Base-by-base conservation (phyloP, 2,329 filamentous ascomycete genomes). In the Fusarium albidum region DNA sequence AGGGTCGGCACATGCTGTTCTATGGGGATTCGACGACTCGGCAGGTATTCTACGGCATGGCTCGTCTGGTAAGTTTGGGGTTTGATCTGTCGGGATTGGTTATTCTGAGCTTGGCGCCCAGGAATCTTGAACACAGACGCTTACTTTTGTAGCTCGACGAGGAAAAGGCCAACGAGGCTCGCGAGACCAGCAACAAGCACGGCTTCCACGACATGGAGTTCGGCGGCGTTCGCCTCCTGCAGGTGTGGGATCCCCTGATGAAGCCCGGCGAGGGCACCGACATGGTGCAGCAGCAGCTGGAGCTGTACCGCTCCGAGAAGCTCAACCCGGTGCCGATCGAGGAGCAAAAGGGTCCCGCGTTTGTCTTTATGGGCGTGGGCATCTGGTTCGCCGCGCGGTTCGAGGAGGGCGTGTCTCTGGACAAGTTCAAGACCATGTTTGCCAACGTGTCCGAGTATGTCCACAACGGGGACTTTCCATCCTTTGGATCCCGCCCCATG, bases 211-310 rank as follows among this genome's bases (percentile, higher is more conserved):
- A 62, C 28, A 43, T 63, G 41, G 55, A 57, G 27, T 50, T 62
- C n/a, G 59, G 48, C 9, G 59, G 50, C 3, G 48, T 62, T 13
- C 59, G 59, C 18, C 45, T 63, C 7, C 41, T 53, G 15, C 86
- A 85, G 52, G 68, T 85, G 10, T 88, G 84, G 83, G 85, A 89
- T 68, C 85, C 86, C 2, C 86, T 77, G 72, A 71, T 88, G 14
- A 83, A 87, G 68, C 55, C 73, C 13, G 62, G 55, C 25, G 61
- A 63, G 26, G 56, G 55, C 17, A 61, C 46, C 35, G 41, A 47
- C 14, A 40, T 49, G 3, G 57, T 46, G 28, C 59, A 41, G 12
- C 54, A 64, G 7, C 59, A 67, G 35, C 56, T 71, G 25, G n/a
- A 61, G 7, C 40, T 53, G 13, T 64, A 60, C 39, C 50, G 49